Evolutionary conservation across 306 rosid species (phyloP).

Genomic region (cucumber (Cucumis sativus)): Cucumber_9930_V3 NC_026660.2:21443001-21443500

Average conservation of each 20-base stretch:
- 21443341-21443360: constrained; percentile 76
- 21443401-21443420: constrained; percentile 86
- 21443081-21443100: background rate
- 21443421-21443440: constrained; percentile 70
- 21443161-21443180: background rate
- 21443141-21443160: background rate
- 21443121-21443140: background rate
- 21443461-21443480: constrained; percentile 62
- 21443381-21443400: constrained; percentile 79
- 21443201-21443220: background rate
- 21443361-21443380: constrained; percentile 84
- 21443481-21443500: constrained; percentile 83
- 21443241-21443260: background rate
- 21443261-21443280: background rate
- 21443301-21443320: constrained; percentile 89
- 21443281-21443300: constrained; percentile 93
- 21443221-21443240: background rate
- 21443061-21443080: background rate
- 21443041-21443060: background rate
- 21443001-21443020: background rate
- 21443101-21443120: too few relatives aligned
- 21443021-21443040: background rate
- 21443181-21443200: background rate
- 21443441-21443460: constrained; percentile 65
- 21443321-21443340: constrained; percentile 76